Base-by-base conservation (phyloP, 306 rosid species). In the Macrotyloma uniflorum region DNA sequence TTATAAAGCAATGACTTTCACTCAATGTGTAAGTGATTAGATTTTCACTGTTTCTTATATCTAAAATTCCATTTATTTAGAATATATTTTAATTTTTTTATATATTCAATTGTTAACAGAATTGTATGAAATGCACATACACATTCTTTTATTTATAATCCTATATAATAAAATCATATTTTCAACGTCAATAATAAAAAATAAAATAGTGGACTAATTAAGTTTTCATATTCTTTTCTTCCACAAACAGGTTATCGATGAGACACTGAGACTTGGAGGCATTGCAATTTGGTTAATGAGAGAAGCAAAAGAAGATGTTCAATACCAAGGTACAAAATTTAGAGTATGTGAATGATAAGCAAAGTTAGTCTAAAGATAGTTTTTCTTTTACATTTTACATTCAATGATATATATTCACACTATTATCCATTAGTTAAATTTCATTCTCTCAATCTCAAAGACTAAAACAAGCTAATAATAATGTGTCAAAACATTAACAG, bases 241-340 rank as follows among this genome's bases (percentile, higher is more conserved):
- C 6, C 50, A n/a, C 9, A 5, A 72, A 71, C 83, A 93, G 98
- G 97, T 91, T 30, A 89, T 94, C 70, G 98, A 91, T 81, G 97
- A 94, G 85, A 91, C 98, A 42, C 94, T 94, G 38, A 86, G 98
- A 78, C 84, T 94, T 22, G 98, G 96, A 5, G 98, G 97, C 5
- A 94, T 94, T 75, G 98, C 97, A 63, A 90, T 94, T 84, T 94
- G 98, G 98, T 81, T 92, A 72, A 72, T 94, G 86, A 89, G 98
- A 77, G 98, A 94, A 86, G 94, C 98, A 68, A 92, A 82, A 84
- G 88, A 94, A 86, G 91, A 94, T 26, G 87, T 94, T 19, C 84
- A 81, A 58, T 94, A 94, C 87, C 89, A 88, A 89, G 98, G 98
- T 94, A 77, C 2, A 46, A 4, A 4, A 10, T 20, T 57, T 55